Evolutionary conservation across 1,139 yeast genomes (phyloP).

Genomic region (Starmera stellimalicola): DNA sequence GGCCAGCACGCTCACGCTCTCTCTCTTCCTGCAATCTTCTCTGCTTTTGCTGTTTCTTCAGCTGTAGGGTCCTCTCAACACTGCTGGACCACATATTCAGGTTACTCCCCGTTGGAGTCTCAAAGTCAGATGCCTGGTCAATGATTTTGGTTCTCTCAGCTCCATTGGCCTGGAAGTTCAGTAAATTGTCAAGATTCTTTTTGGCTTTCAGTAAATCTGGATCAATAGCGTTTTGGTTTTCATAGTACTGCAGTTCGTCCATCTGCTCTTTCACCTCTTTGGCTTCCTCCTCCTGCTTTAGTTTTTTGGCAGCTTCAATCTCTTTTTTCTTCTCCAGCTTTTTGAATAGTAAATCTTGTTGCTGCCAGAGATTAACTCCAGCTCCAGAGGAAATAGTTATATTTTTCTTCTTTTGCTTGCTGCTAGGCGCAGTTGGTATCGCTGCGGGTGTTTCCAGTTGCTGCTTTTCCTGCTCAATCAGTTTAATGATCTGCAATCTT

Average conservation of each 20-base stretch:
- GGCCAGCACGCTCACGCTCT: conserved; percentile 53
- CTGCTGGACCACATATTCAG: conserved; percentile 80
- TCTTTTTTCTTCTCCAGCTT: conserved; percentile 32
- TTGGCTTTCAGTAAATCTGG: conserved; percentile 61
- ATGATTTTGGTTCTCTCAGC: conserved; percentile 87
- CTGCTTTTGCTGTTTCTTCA: conserved; percentile 76
- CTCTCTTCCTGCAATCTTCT: conserved; percentile 51
- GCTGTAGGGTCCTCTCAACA: conserved; percentile 70
- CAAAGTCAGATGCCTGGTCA: conserved; percentile 90
- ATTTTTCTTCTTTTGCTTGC: conserved; percentile 12
- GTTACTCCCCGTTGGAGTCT: conserved; percentile 37
- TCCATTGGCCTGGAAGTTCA: conserved; percentile 77
- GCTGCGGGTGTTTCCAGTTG: conserved; percentile 21
- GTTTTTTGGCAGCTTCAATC: conserved; percentile 20
- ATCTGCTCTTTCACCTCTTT: conserved; percentile 30
- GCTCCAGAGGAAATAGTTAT: conserved; percentile 47
- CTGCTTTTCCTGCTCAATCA: conserved; percentile 42
- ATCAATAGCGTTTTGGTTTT: conserved; percentile 27
- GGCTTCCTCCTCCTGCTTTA: conserved; percentile 27
- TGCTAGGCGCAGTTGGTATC: conserved; percentile 1
- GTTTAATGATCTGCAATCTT: conserved; percentile 43
- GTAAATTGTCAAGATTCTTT: conserved; percentile 56
- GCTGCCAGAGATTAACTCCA: conserved; percentile 54
- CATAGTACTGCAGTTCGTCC: conserved; percentile 31
- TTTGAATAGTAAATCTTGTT: conserved; percentile 56